These are phyloP conservation scores for Debaryomycetaceae sp. DNA, from an alignment of 1,139 yeast genomes.

Conservation along the genomic window DNA sequence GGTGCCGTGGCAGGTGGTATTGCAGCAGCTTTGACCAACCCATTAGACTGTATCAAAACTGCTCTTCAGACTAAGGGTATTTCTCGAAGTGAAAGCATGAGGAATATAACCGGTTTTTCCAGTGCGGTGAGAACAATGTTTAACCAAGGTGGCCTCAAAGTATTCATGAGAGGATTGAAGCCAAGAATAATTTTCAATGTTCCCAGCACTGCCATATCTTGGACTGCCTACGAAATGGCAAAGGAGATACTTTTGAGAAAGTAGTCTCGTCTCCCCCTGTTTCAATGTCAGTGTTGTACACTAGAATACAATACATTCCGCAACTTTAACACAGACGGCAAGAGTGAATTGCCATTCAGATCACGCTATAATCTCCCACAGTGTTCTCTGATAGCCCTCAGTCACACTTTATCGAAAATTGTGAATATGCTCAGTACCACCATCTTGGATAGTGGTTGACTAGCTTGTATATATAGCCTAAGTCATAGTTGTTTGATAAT, in stretches of 20 bases:
- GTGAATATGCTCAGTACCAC: neutral
- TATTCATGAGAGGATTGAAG: conserved; percentile 80
- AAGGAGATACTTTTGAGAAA: conserved; percentile 55
- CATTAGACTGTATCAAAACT: conserved; percentile 92
- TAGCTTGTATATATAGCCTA: neutral
- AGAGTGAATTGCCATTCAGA: too few relatives aligned
- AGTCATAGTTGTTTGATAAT: neutral
- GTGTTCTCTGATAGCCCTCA: neutral
- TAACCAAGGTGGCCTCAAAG: conserved; percentile 59
- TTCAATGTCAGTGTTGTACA: neutral
- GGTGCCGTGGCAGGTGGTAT: conserved; percentile 97
- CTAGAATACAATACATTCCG: neutral
- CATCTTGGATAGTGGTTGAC: neutral
- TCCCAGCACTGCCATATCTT: conserved; percentile 95
- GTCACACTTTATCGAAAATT: neutral
- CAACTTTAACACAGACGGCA: neutral
- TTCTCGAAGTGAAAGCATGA: conserved; percentile 47
- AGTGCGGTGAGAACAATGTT: conserved; percentile 73
- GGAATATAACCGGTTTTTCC: conserved; percentile 62
- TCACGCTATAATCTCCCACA: neutral
- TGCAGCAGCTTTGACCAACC: conserved; percentile 95
- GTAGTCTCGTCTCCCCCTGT: neutral
- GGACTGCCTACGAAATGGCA: conserved; percentile 99
- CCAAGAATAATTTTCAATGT: conserved; percentile 92
- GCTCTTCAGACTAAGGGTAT: conserved; percentile 76